phyloP scores from a whole-genome alignment of 1,284 basidiomycete genomes.

The Moesziomyces sp. region DNA sequence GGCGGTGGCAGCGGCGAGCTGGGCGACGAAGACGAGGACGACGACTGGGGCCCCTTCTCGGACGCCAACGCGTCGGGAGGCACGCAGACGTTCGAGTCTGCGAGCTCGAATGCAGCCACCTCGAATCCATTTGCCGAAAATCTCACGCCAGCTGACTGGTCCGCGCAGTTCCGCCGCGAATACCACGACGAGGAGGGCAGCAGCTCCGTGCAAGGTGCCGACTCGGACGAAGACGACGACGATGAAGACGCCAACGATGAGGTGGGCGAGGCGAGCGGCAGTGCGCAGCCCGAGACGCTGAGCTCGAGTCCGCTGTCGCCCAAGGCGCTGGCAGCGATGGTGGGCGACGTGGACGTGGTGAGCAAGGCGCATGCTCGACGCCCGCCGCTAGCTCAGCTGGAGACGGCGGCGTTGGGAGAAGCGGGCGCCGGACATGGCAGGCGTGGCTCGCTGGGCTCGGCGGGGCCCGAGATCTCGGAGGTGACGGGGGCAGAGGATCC shows the following conservation, averaged over 20 bases:
- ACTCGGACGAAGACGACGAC: conserved; percentile 53
- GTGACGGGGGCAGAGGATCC: conserved; percentile 44
- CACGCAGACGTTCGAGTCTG: conserved; percentile 34
- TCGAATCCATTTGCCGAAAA: conserved; percentile 56
- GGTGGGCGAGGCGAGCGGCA: conserved; percentile 16
- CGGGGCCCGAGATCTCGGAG: conserved; percentile 36
- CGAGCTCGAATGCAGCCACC: conserved; percentile 10
- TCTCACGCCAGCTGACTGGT: conserved; percentile 66
- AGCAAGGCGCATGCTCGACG: conserved; percentile 45
- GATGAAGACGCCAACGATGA: conserved; percentile 32
- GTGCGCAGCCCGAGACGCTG: conserved; percentile 26
- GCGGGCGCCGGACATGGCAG: conserved; percentile 2
- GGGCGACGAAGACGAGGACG: conserved; percentile 53
- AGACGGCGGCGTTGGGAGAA: conserved; percentile 12
- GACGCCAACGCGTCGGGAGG: conserved; percentile 19
- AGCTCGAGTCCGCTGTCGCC: conserved; percentile 27
- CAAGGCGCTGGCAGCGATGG: conserved; percentile 7
- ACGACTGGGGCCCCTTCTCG: conserved; percentile 67
- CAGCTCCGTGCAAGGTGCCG: conserved; percentile 40
- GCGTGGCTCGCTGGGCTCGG: conserved; percentile 28
- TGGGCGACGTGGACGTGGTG: conserved; percentile 23
- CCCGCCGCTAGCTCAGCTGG: conserved; percentile 45
- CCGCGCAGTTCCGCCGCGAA: conserved; percentile 58
- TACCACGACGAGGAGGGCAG: conserved; percentile 38
- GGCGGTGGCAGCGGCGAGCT: conserved; percentile 31